A percentile compares a stretch with the other conserved stretches of the same genome.
These are phyloP conservation scores for Chiua virens DNA, from an alignment of 768 basidiomycete genomes.

Conservation along the genomic window DNA sequence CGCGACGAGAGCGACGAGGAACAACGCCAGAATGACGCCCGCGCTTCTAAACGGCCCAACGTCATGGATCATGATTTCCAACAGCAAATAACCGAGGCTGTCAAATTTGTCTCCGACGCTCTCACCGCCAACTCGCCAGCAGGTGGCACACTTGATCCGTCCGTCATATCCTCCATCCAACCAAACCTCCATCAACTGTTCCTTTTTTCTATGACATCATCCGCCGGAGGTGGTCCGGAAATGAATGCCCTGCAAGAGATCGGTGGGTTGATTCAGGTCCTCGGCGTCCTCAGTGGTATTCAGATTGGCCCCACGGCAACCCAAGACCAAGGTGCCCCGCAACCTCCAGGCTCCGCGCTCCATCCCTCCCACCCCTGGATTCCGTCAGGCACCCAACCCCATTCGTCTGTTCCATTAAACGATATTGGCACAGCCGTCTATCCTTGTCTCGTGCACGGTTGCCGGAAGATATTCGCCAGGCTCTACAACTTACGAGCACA, in stretches of 20 bases:
- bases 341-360: slow-evolving; percentile 31
- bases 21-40: slow-evolving; percentile 26
- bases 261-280: slow-evolving; percentile 77
- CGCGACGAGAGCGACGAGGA: slow-evolving; percentile 50
- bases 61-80: slow-evolving; percentile 49
- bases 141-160: slow-evolving; percentile 49
- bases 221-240: slow-evolving; percentile 49
- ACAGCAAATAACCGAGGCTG: slow-evolving; percentile 58
- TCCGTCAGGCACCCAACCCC: slow-evolving; percentile 21
- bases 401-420: slow-evolving; percentile 29
- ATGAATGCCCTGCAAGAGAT: slow-evolving; percentile 70
- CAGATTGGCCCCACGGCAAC: slow-evolving; percentile 53
- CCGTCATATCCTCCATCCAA: slow-evolving; percentile 69
- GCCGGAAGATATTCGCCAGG: slow-evolving; percentile 68
- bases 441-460: slow-evolving; percentile 67
- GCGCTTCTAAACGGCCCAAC: slow-evolving; percentile 46
- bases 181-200: slow-evolving; percentile 74
- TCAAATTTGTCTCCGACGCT: slow-evolving; percentile 52
- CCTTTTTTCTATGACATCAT: slow-evolving; percentile 74
- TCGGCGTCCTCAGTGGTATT: slow-evolving; percentile 77
- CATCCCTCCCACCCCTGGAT: slow-evolving; percentile 34
- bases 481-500: slow-evolving; percentile 71
- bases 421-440: slow-evolving; percentile 78
- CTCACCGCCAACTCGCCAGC: slow-evolving; percentile 39
- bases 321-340: slow-evolving; percentile 24